A percentile compares a stretch with the other conserved stretches of the same genome.
Conservation (phyloP, 257 asterid genomes). For the Petrea volubilis region DNA sequence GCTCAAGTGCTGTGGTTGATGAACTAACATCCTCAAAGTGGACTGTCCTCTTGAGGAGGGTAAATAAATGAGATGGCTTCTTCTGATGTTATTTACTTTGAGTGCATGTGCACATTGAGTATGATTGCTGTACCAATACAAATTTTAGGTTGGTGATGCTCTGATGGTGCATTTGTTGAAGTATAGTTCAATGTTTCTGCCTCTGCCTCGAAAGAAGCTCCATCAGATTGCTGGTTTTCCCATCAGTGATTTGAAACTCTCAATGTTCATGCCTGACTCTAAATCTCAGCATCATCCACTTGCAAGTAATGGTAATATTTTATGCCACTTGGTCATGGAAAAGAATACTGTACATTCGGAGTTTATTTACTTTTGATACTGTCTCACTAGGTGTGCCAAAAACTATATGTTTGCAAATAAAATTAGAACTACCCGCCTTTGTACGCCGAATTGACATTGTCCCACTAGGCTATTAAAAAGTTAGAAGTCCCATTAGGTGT, state of each 20-base stretch:
- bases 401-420: too few species aligned
- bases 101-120: not conserved
- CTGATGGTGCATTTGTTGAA: conserved; percentile 66
- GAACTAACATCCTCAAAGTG: conserved; percentile 63
- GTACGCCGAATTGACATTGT: too few species aligned
- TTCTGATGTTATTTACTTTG: conserved; percentile 3
- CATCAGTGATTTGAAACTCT: conserved; percentile 42
- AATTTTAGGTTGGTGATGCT: conserved; percentile 73
- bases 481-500: too few species aligned
- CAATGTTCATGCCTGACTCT: conserved; percentile 24
- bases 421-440: too few species aligned
- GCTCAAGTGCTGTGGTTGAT: conserved; percentile 52
- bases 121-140: conserved; percentile 23
- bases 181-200: conserved; percentile 68
- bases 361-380: not conserved
- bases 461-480: too few species aligned
- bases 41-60: conserved; percentile 66
- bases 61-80: conserved; percentile 29
- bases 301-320: conserved; percentile 34
- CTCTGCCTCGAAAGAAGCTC: conserved; percentile 56
- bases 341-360: not conserved
- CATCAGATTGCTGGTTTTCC: conserved; percentile 77
- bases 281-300: conserved; percentile 30
- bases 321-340: not conserved
- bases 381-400: too few species aligned